phyloP scores from a whole-genome alignment of 371 early-diverging fungal species.

The Capniomyces stellatus region DNA sequence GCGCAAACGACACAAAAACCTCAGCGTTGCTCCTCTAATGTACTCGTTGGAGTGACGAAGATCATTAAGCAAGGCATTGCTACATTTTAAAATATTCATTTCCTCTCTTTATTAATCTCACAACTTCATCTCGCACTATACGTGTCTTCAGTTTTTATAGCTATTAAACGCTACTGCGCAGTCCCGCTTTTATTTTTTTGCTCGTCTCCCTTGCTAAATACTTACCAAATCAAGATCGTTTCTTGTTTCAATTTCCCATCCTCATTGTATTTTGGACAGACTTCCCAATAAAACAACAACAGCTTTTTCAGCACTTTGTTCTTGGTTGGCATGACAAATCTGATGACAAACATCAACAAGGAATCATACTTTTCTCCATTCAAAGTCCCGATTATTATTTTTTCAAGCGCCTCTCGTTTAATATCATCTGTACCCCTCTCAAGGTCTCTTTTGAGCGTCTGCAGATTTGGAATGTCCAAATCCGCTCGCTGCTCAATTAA shows the following conservation, averaged over 20 bases:
- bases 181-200: neutral
- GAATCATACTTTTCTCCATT: conserved; percentile 82
- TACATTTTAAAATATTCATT: neutral
- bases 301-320: conserved; percentile 89
- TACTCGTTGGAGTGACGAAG: conserved; percentile 98
- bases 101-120: neutral
- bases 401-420: conserved; percentile 85
- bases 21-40: conserved; percentile 87
- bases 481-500: conserved; percentile 20
- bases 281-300: conserved; percentile 89
- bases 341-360: conserved; percentile 91
- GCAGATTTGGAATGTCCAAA: conserved; percentile 21
- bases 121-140: too few species aligned
- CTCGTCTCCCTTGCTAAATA: too few species aligned
- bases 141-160: neutral
- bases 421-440: conserved; percentile 82
- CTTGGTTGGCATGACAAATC: conserved; percentile 84
- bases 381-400: conserved; percentile 67
- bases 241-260: conserved; percentile 92
- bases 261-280: conserved; percentile 76
- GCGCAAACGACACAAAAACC: conserved; percentile 85
- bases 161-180: neutral
- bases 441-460: conserved; percentile 30
- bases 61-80: conserved; percentile 94
- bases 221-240: conserved; percentile 69